Evolutionary conservation across 2,329 filamentous ascomycete species (phyloP).

Genomic region (Boeremia lycopersici): DNA sequence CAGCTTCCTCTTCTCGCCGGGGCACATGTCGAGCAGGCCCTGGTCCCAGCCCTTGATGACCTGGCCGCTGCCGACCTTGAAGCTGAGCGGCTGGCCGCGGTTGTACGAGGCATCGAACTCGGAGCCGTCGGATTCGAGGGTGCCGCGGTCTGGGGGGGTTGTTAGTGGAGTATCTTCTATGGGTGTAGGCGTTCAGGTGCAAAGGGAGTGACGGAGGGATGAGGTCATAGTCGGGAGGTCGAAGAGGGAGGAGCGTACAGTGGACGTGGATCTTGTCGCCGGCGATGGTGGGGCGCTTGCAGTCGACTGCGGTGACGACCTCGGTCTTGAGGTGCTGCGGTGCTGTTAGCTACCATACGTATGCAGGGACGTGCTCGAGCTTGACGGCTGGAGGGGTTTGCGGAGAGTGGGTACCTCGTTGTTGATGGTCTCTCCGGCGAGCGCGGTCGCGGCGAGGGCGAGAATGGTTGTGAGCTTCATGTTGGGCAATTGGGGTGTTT

Average conservation of each 20-base stretch:
- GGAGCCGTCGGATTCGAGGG: constrained; percentile 70
- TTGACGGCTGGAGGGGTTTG: not conserved
- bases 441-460: constrained; percentile 56
- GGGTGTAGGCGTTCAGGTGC: not conserved
- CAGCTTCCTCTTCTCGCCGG: constrained; percentile 89
- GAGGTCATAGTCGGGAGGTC: not conserved
- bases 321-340: constrained; percentile 74
- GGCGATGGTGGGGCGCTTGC: constrained; percentile 70
- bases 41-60: constrained; percentile 98
- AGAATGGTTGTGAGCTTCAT: constrained; percentile 57
- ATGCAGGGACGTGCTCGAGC: constrained; percentile 1
- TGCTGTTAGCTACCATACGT: constrained; percentile 20
- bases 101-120: constrained; percentile 68
- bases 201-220: not conserved
- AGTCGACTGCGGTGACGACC: constrained; percentile 74
- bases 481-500: constrained; percentile 14
- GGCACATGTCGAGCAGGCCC: constrained; percentile 91
- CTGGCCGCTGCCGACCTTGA: constrained; percentile 79
- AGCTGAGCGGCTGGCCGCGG: constrained; percentile 75
- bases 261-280: constrained; percentile 86
- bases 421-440: constrained; percentile 40
- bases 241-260: constrained; percentile 24
- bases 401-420: constrained; percentile 30
- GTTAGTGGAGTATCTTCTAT: constrained; percentile 50
- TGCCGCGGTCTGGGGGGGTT: constrained; percentile 68